phyloP scores from a whole-genome alignment of 129 eudicot species.

The Dittrichia graveolens region DNA sequence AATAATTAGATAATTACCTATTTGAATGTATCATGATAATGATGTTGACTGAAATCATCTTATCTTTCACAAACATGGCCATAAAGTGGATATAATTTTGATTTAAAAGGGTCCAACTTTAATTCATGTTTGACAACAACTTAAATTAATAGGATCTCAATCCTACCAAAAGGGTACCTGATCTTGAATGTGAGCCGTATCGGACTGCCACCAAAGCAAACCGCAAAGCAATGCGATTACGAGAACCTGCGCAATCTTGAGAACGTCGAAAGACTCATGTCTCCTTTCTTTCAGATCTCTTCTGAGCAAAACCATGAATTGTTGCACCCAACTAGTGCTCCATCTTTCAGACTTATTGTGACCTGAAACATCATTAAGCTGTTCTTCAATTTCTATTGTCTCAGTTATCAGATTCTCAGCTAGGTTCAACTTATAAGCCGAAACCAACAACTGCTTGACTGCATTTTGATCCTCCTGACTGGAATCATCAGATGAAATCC shows the following conservation, averaged over 20 bases:
- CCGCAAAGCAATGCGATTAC: slow-evolving; percentile 53
- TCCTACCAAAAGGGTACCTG: slow-evolving; percentile 42
- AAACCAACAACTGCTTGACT: slow-evolving; percentile 52
- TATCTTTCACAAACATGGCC: too few species aligned
- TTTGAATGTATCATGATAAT: not conserved
- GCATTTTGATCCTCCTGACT: slow-evolving; percentile 45
- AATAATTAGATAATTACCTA: not conserved
- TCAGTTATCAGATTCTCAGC: slow-evolving; percentile 43
- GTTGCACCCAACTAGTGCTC: slow-evolving; percentile 82
- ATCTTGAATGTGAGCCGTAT: slow-evolving; percentile 55
- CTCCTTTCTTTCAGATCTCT: slow-evolving; percentile 79
- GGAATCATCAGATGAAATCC: slow-evolving; percentile 53
- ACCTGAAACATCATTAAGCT: slow-evolving; percentile 17
- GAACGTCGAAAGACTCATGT: slow-evolving; percentile 57
- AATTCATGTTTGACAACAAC: too few species aligned
- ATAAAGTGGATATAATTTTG: too few species aligned
- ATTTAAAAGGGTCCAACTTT: too few species aligned
- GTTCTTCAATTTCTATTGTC: slow-evolving; percentile 18
- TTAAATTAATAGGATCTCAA: too few species aligned
- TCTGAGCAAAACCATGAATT: slow-evolving; percentile 55
- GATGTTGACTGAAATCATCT: too few species aligned
- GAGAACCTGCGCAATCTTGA: slow-evolving; percentile 59
- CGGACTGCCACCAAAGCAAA: slow-evolving; percentile 75
- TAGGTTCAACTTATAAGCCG: slow-evolving; percentile 51
- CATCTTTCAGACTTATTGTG: slow-evolving; percentile 44